Evolutionary conservation across 805 yeast species (phyloP), one percentile per base, ranked within the genome.

Genomic region (Nakazawaea laoshanensis): DNA sequence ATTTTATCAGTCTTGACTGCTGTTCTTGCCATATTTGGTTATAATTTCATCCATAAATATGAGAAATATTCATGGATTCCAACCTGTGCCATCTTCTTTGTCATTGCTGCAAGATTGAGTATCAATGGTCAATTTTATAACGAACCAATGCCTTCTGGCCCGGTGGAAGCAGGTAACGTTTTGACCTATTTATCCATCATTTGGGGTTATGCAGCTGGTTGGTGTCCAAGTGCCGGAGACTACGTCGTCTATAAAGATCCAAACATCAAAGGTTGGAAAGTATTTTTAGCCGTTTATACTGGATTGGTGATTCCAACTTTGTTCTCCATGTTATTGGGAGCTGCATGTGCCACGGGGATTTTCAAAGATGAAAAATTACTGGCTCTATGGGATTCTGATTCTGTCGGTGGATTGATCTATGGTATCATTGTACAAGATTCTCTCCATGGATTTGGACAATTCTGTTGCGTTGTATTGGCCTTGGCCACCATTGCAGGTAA

Each of bases 261-360:
- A 17, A 36, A 46, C 23, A 50, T 57, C 5, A 37, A 48, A 6
- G 42, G 49, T 4, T 47, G 52, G 52, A 55, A 52, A 36, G 48
- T 55, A 5, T 49, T 47, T 33, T 19, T 41, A 17, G 41, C 52
- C 16, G 49, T 56, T 51, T 47, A 52, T 24, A 34, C 39, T 5
- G 61, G 59, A 7, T 45, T 55, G 37, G 43, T 47, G 18, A 12
- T 48, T 7, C 58, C 61, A 31, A 62, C 83, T 44, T 57, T 74
- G 27, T 82, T 83, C 65, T 70, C 83, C 42, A 65, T 78, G 75
- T 68, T 74, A 38, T 63, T 88, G 39, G 96, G 96, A 51, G 88
- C 95, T 36, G 95, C 95, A 33, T 68, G 82, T 45, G 78, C 76
- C 42, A 73, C 84, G 38, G 92, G 87, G 50, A 66, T 71, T 28